Conservation (phyloP, 2,329 filamentous ascomycete species). For the Xylaria sp. region DNA sequence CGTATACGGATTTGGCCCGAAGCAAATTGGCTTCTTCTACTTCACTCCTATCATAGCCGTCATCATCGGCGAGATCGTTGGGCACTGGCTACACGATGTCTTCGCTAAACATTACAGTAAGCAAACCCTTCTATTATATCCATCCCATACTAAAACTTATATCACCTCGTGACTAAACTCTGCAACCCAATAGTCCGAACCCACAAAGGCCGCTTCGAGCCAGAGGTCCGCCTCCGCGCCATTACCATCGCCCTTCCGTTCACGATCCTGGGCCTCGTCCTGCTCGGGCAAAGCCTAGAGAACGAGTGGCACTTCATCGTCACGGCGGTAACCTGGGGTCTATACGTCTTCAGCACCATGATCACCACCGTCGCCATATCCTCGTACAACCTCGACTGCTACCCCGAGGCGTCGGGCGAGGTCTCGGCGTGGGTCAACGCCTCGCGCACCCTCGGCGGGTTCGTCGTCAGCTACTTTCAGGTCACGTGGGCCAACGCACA, state of each 20-base stretch:
- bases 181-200: conserved; percentile 44
- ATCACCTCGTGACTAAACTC: not conserved
- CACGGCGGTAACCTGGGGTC: conserved; percentile 60
- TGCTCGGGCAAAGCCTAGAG: conserved; percentile 64
- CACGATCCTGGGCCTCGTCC: conserved; percentile 61
- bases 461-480: conserved; percentile 64
- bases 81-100: conserved; percentile 67
- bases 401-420: conserved; percentile 66
- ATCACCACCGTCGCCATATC: conserved; percentile 63
- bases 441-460: conserved; percentile 60
- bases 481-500: conserved; percentile 59
- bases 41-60: conserved; percentile 67
- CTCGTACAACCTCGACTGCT: conserved; percentile 64
- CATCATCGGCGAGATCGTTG: conserved; percentile 63
- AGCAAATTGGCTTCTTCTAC: conserved; percentile 66
- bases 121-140: not conserved
- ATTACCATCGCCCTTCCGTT: conserved; percentile 60
- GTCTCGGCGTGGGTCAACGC: conserved; percentile 65
- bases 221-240: conserved; percentile 64
- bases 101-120: conserved; percentile 57
- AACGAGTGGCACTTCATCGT: conserved; percentile 64
- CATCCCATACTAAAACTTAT: not conserved
- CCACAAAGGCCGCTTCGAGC: conserved; percentile 65
- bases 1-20: conserved; percentile 61
- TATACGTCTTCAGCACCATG: conserved; percentile 68